Percentiles rank a stretch among this genome's conserved stretches.
Conservation (phyloP, 129 eudicot species). For the Pseudognaphalium luteoalbum region DNA sequence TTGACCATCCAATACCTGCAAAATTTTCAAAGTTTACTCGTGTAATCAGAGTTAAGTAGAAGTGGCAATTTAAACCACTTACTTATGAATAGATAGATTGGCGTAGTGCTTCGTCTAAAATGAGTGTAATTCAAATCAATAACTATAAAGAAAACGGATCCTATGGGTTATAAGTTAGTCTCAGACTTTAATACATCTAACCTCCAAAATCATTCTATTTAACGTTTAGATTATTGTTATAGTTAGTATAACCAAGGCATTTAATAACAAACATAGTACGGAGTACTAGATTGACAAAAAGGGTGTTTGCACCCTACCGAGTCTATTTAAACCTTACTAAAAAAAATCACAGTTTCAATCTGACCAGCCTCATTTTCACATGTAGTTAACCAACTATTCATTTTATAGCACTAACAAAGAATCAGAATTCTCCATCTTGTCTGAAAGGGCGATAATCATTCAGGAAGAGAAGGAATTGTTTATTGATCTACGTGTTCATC, state of each 20-base stretch:
- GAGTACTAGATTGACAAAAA: background rate
- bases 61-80: background rate
- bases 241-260: background rate
- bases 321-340: background rate
- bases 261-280: background rate
- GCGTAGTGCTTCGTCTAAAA: background rate
- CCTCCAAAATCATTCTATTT: background rate
- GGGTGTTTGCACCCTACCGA: background rate
- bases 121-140: background rate
- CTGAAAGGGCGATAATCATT: background rate
- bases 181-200: background rate
- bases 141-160: background rate
- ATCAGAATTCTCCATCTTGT: background rate
- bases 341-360: no score
- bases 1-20: conserved; percentile 90
- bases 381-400: background rate
- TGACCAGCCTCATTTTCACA: no score
- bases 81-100: background rate
- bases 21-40: conserved; percentile 6
- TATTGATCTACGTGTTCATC: background rate
- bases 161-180: background rate
- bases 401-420: background rate
- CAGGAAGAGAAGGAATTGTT: background rate
- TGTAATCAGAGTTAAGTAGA: conserved; percentile 7
- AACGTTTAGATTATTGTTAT: background rate